Conservation (phyloP, 2,329 filamentous ascomycete species). For the Trichoderma brevicompactum region DNA sequence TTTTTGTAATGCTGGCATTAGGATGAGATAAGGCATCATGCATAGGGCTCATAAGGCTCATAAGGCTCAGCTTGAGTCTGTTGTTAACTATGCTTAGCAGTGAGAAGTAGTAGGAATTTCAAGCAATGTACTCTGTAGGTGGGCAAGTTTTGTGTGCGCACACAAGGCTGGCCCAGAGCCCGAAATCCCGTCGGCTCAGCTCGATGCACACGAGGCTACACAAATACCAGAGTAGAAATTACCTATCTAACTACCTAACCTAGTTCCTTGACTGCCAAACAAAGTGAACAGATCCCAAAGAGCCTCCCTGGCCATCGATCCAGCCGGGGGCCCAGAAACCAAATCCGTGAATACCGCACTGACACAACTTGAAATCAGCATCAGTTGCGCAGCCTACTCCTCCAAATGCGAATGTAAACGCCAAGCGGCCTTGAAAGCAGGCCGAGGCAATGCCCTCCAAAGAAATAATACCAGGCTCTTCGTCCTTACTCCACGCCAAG, state of each 20-base stretch:
- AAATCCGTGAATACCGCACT: constrained; percentile 9
- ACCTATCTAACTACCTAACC: constrained; percentile 21
- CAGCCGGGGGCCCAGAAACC: neutral
- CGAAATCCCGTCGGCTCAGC: neutral
- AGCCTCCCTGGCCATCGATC: constrained; percentile 4
- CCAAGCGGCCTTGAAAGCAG: constrained; percentile 6
- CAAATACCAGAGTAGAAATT: constrained; percentile 22
- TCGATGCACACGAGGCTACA: neutral
- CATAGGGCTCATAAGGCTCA: too few species aligned
- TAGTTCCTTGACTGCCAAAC: constrained; percentile 11
- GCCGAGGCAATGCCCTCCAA: neutral
- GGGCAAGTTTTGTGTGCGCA: too few species aligned
- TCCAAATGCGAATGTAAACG: constrained; percentile 17
- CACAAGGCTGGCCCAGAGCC: too few species aligned
- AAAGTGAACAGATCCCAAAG: neutral
- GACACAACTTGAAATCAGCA: constrained; percentile 9
- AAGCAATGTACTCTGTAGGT: too few species aligned
- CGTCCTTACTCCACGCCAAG: constrained; percentile 20
- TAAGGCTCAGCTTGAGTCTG: too few species aligned
- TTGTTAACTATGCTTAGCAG: too few species aligned
- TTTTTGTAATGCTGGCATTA: too few species aligned
- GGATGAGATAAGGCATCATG: too few species aligned
- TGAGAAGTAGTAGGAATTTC: too few species aligned
- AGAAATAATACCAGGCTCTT: constrained; percentile 9
- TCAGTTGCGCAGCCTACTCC: constrained; percentile 1